Evolutionary conservation across 1,284 basidiomycete species (phyloP), one percentile per base, ranked within the genome.

Genomic region (Cutaneotrichosporon sp.): DNA sequence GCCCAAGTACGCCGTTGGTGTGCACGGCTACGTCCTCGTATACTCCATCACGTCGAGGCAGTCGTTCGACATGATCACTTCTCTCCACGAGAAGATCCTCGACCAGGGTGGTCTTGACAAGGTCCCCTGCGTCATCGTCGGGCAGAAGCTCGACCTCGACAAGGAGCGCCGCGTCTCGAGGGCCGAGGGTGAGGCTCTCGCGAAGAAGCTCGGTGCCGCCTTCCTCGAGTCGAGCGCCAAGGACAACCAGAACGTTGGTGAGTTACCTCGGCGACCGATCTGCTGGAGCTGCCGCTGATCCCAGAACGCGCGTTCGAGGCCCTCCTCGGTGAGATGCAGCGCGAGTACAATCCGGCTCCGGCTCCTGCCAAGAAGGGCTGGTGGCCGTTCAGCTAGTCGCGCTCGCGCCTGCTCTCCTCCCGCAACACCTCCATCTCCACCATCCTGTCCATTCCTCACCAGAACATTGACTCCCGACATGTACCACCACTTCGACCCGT

Each of bases 31-130:
- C 78, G 86, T 93, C 68, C 86, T 93, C 65, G 95, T 99, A 46
- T 99, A 98, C 83, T 93, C 92, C 10, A 93, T 99, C 79, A 87
- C 92, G 10, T 94, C 91, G 31, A 84, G 89, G 67, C 88, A 89
- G 73, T 94, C 92, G 27, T 99, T 98, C 82, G 91, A 99, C 70
- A 97, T 98, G 91, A 86, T 97, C 67, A 87, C 91, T 78, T 90
- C 93, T 72, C 87, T 99, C 43, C 89, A 97, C 76, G 95, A 99
- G 84, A 99, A 99, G 86, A 97, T 99, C 72, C 83, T 95, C 72
- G 89, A 95, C 80, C 97, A 92, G 77, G 92, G 90, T 57, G 95
- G 95, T 54, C 85, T 92, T 57, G 87, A 89, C 64, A 87, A 88
- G 67, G 90, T 98, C 47, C 95, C 97, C 14, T 95, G 95, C 79